Conservation (phyloP, 805 yeast species). For the Metschnikowia koreensis region DNA sequence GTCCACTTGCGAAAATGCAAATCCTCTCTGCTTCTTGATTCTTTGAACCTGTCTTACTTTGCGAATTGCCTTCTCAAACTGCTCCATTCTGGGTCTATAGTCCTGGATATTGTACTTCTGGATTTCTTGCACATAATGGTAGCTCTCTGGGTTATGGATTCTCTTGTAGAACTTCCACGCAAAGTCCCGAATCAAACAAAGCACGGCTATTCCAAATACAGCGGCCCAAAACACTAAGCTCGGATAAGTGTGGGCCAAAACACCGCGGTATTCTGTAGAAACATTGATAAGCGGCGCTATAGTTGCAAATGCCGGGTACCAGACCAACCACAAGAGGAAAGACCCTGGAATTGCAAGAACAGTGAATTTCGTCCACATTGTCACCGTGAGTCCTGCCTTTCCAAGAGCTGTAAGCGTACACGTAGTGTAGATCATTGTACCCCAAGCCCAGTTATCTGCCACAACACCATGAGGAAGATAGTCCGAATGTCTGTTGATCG, state of each 20-base stretch:
- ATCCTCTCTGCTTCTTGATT: conserved; percentile 97
- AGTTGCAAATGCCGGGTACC: conserved; percentile 83
- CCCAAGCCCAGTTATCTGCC: conserved; percentile 94
- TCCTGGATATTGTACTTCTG: conserved; percentile 94
- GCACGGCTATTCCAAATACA: conserved; percentile 66
- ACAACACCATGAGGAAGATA: conserved; percentile 63
- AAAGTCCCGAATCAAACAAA: conserved; percentile 83
- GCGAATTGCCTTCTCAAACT: conserved; percentile 94
- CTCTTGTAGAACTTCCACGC: conserved; percentile 94
- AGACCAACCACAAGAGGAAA: conserved; percentile 72
- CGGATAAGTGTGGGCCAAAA: conserved; percentile 71
- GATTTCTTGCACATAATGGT: conserved; percentile 94
- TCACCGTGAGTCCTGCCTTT: conserved; percentile 89
- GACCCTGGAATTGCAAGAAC: conserved; percentile 94
- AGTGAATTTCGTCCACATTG: conserved; percentile 94
- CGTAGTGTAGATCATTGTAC: conserved; percentile 83
- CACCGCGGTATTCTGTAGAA: conserved; percentile 82
- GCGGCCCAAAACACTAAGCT: conserved; percentile 82
- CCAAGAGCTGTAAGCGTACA: conserved; percentile 88
- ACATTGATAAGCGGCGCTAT: conserved; percentile 82
- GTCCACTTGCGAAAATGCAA: conserved; percentile 95
- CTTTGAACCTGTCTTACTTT: conserved; percentile 97
- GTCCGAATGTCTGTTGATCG: conserved; percentile 67
- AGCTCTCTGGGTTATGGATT: conserved; percentile 86
- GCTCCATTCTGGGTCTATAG: conserved; percentile 93